Evolutionary conservation across 2,329 filamentous ascomycete species (phyloP), one percentile per base, ranked within the genome.

Genomic region (Lachnellula occidentalis): DNA sequence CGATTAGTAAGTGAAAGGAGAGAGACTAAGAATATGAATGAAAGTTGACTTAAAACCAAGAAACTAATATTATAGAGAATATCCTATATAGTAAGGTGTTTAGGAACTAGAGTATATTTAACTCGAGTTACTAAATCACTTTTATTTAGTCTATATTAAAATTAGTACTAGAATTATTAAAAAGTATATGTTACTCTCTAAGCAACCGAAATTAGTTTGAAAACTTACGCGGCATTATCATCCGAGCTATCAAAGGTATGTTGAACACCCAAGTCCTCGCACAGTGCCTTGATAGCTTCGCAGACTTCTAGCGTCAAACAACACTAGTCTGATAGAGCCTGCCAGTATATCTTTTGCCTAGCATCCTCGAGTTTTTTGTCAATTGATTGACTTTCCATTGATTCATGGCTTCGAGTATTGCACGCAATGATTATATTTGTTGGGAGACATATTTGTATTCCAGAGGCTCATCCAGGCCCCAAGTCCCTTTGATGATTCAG

Each of bases 181-280:
- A n/a, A n/a, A n/a, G n/a, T n/a, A n/a, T n/a, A n/a, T n/a, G n/a
- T n/a, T n/a, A n/a, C n/a, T n/a, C n/a, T n/a, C n/a, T n/a, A n/a
- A n/a, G n/a, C n/a, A n/a, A n/a, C n/a, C n/a, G n/a, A n/a, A n/a
- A n/a, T n/a, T n/a, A n/a, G n/a, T n/a, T n/a, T n/a, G n/a, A 43
- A 42, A 21, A 45, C 51, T 49, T 34, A 54, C 51, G 91, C 86
- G 50, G 92, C 92, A 22, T 91, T 96, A 73, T 96, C 92, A 75
- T 96, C 96, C 61, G 92, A 96, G 64, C 92, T 83, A 78, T 94
- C 91, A 82, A 96, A 96, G 73, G 92, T 96, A 70, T 92, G 85
- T 74, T 95, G 90, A 48, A 96, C 91, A 71, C 92, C 92, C 45
- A 84, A 86, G 69, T 96, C 92, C 73, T 90, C 90, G 92, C 92